Conservation (phyloP, 2,329 filamentous ascomycete species). For the Phyllachora maydis region DNA sequence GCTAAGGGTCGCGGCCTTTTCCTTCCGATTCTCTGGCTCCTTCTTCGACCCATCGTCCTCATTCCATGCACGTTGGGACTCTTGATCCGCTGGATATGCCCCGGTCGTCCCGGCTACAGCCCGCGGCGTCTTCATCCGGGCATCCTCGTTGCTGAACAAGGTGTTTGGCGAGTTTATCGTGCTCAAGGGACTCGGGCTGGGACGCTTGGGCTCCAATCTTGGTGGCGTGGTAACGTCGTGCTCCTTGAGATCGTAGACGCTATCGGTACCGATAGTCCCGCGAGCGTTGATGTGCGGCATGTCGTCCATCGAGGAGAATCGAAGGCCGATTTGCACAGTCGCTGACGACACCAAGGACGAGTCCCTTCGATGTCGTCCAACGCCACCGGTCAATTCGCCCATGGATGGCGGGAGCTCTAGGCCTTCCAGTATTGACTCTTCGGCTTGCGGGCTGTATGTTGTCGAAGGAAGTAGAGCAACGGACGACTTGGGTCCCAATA, state of each 20-base stretch:
- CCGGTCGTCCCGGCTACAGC: conserved; percentile 12
- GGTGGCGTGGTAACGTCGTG: too few relatives aligned
- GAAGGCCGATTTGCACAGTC: conserved; percentile 51
- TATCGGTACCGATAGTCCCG: conserved; percentile 9
- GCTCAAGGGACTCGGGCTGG: too few relatives aligned
- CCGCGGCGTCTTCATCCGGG: conserved; percentile 16
- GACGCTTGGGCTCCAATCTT: too few relatives aligned
- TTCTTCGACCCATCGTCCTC: conserved; percentile 4
- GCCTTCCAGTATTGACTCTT: conserved; percentile 7
- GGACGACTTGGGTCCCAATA: conserved; percentile 10
- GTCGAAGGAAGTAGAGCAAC: conserved; percentile 22
- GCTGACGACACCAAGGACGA: conserved; percentile 44
- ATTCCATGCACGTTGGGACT: conserved; percentile 3
- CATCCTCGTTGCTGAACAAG: too few relatives aligned
- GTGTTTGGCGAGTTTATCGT: too few relatives aligned
- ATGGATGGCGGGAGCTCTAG: conserved; percentile 23
- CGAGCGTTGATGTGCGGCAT: conserved; percentile 13
- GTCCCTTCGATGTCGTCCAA: conserved; percentile 26
- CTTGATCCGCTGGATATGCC: conserved; percentile 5
- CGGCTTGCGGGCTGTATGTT: conserved; percentile 16
- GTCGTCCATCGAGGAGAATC: conserved; percentile 38
- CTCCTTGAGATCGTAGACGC: conserved; percentile 16
- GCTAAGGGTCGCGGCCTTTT: conserved; percentile 19
- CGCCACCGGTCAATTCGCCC: conserved; percentile 11
- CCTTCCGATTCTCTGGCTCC: conserved; percentile 3